Conservation (phyloP, 2,329 filamentous ascomycete species). For the Sclerotinia borealis region DNA sequence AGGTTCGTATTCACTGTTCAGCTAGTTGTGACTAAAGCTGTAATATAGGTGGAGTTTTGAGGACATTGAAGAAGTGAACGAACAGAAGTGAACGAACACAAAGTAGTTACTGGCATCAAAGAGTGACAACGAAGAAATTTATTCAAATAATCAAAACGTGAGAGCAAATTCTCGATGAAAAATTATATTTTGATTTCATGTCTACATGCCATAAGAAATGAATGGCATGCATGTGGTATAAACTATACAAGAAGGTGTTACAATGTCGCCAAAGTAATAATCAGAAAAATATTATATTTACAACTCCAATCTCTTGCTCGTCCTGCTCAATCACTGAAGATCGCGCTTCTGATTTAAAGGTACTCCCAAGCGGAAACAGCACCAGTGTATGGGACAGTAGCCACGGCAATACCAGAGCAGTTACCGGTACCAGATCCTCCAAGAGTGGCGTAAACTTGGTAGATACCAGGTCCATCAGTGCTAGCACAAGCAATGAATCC, state of each 20-base stretch:
- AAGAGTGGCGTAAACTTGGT: background rate
- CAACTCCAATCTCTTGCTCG: background rate
- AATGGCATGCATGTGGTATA: background rate
- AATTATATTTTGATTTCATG: no score
- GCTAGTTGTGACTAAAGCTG: no score
- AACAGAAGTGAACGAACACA: no score
- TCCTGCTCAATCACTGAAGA: no score
- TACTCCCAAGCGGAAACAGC: background rate
- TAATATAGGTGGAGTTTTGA: no score
- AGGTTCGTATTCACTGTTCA: no score
- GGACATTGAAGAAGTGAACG: no score
- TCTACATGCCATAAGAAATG: conserved; percentile 31
- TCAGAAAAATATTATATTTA: background rate
- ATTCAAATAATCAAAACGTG: no score
- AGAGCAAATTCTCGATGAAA: no score
- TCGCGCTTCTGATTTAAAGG: background rate
- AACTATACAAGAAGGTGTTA: background rate
- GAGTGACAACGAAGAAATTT: no score
- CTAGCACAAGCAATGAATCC: conserved; percentile 3
- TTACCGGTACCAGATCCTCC: conserved; percentile 1
- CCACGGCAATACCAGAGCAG: background rate
- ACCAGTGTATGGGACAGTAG: background rate
- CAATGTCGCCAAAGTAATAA: background rate
- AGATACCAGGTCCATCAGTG: background rate
- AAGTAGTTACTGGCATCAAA: no score